Evolutionary conservation across 2,329 filamentous ascomycete genomes (phyloP), one percentile per base, ranked within the genome.

Genomic region (Trichoderma guizhouense): DNA sequence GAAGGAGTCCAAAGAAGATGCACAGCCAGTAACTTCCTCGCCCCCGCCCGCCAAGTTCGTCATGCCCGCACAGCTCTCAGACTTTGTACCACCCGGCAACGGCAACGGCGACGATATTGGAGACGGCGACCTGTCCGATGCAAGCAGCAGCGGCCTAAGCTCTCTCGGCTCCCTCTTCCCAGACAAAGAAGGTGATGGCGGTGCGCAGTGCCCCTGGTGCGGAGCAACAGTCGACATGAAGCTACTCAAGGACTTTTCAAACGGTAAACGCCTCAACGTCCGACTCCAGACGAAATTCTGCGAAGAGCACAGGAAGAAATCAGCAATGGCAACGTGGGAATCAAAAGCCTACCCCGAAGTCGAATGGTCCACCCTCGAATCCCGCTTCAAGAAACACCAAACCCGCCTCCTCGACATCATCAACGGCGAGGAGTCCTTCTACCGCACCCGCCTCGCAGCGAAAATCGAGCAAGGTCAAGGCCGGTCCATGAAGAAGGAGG

Each of bases 181-280:
- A 7, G 61, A 69, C 1, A 66, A 69, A 21, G 36, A 55, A 3
- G 53, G 28, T 6, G 69, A 65, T 15, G 51, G 21, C 11, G 77
- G 84, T 12, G 55, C 83, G 26, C 94, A 82, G 26, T 95, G 93
- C 77, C 90, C 92, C 1, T 88, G 93, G 82, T 95, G 93, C 78
- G 85, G 88, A 15, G 83, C 87, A 57, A 76, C 83, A 3, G 89
- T 95, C 7, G 85, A 90, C 67, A 80, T 82, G 11, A 81, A 82
- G 0, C 80, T 88, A 1, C 83, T 93, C n/a, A 80, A 85, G 66
- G 82, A 83, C 3, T 89, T 89, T 75, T 84, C 84, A 1, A 81
- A 83, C 15, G 81, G 82, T 18, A 81, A 79, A 58, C 81, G 82
- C 55, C 83, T 91, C 81, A 87, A 83, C 36, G 86, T 92, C 43